phyloP scores from a whole-genome alignment of 768 basidiomycete genomes.

The Serendipita sp. region DNA sequence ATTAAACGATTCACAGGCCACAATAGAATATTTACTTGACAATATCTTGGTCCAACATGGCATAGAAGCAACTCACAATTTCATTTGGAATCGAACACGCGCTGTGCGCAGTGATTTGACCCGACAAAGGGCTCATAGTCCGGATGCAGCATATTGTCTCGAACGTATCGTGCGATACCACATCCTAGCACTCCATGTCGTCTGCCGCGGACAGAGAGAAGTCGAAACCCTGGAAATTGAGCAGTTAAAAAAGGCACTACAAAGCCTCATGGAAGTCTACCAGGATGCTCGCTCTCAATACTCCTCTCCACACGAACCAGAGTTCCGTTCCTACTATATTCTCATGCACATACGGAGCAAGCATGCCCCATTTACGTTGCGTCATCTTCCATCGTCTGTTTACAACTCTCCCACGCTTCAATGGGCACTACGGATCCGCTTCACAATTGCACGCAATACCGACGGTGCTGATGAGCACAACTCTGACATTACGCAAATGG shows the following conservation, averaged over 20 bases:
- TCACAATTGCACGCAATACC: constrained; percentile 12
- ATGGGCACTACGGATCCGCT: constrained; percentile 63
- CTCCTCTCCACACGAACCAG: constrained; percentile 70
- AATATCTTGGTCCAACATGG: constrained; percentile 55
- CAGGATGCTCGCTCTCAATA: constrained; percentile 57
- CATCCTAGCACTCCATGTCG: constrained; percentile 58
- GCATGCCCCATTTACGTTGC: constrained; percentile 50
- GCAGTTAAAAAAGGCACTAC: constrained; percentile 82
- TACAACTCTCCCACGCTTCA: constrained; percentile 61
- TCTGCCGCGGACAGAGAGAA: constrained; percentile 9
- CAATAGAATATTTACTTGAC: constrained; percentile 85
- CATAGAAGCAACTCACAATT: constrained; percentile 55
- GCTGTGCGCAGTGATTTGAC: constrained; percentile 87
- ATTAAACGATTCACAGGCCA: constrained; percentile 32
- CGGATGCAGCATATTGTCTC: constrained; percentile 71
- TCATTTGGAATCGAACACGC: constrained; percentile 85
- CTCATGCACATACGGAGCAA: constrained; percentile 83
- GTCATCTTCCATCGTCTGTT: constrained; percentile 42
- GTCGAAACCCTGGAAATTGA: constrained; percentile 63
- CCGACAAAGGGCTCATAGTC: constrained; percentile 70
- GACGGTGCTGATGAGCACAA: constrained; percentile 20
- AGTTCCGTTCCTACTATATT: constrained; percentile 92
- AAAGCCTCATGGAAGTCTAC: constrained; percentile 86
- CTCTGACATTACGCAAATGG: constrained; percentile 36
- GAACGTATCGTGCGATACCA: constrained; percentile 92